Evolutionary conservation across 2,329 filamentous ascomycete genomes (phyloP).

Genomic region (Fusarium tjaetaba): DNA sequence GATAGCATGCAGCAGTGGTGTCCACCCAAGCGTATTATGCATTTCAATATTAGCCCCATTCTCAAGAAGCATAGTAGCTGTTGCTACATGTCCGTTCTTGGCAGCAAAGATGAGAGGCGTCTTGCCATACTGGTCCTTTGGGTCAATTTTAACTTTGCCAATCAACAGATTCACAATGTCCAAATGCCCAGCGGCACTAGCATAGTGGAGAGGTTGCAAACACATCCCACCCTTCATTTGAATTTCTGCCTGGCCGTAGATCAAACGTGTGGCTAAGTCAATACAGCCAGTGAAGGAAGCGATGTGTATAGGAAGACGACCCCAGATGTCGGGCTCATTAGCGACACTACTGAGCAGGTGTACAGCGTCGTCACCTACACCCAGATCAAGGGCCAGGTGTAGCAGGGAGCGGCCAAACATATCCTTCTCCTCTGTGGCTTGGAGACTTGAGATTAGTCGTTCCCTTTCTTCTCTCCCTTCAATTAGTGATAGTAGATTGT

Average conservation of each 20-base stretch:
- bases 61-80: neutral
- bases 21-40: too few relatives aligned
- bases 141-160: neutral
- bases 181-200: neutral
- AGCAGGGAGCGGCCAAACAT: neutral
- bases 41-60: neutral
- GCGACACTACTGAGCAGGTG: neutral
- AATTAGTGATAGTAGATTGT: neutral
- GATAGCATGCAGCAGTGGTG: neutral
- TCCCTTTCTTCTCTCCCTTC: accelerated
- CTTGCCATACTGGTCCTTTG: accelerated
- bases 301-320: neutral
- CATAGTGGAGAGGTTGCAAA: neutral
- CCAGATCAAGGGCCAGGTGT: neutral
- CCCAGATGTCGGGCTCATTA: neutral
- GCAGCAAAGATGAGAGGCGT: accelerated
- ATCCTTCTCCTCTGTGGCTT: neutral
- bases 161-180: neutral
- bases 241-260: neutral
- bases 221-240: accelerated
- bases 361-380: neutral
- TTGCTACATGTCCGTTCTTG: neutral
- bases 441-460: accelerated
- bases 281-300: neutral
- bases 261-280: neutral